Evolutionary conservation across 345 rosid species (phyloP).

Genomic region (Eucalyptus cloeziana): DNA sequence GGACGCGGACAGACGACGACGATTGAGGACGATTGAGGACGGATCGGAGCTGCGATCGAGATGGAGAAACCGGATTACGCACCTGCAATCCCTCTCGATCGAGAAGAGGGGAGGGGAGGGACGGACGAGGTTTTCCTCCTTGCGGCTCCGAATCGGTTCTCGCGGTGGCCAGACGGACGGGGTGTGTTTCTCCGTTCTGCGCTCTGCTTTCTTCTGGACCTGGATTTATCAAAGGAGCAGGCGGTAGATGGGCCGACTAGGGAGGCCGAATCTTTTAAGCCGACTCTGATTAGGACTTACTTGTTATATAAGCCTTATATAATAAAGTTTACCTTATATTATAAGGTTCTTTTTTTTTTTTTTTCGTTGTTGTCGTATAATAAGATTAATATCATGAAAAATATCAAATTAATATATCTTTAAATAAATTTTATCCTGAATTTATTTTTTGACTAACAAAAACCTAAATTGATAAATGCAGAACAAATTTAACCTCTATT

Average conservation of each 20-base stretch:
- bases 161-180: neutral
- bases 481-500: fast-evolving
- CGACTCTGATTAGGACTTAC: neutral
- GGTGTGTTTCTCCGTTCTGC: neutral
- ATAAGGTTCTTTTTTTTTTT: too few relatives aligned
- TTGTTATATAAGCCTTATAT: too few relatives aligned
- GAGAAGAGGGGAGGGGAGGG: neutral
- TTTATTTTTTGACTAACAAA: fast-evolving
- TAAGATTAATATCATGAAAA: too few relatives aligned
- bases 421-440: fast-evolving
- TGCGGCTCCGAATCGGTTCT: neutral
- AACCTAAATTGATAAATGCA: fast-evolving
- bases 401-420: fast-evolving
- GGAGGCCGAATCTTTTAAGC: neutral
- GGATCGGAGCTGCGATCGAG: neutral
- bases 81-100: neutral
- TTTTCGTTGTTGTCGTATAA: too few relatives aligned
- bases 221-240: neutral
- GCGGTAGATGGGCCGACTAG: neutral
- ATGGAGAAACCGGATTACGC: neutral
- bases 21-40: neutral
- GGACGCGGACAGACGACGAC: neutral
- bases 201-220: neutral
- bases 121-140: neutral
- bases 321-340: too few relatives aligned